Conservation (phyloP, 768 basidiomycete species). For the Pleurotus giganteus region DNA sequence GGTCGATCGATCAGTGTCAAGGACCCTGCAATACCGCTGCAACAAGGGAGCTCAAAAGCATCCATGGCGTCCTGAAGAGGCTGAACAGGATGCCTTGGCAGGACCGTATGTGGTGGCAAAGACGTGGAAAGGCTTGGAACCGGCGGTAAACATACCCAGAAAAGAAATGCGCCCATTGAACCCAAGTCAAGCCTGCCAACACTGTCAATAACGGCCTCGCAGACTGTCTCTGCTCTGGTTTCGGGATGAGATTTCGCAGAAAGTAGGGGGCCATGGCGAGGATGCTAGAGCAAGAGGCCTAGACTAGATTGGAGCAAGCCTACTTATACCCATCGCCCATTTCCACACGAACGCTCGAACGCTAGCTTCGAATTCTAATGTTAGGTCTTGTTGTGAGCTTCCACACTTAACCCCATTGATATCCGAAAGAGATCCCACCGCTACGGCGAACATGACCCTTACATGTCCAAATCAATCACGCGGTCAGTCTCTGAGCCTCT, state of each 20-base stretch:
- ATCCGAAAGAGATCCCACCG: not conserved
- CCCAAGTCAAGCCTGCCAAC: constrained; percentile 40
- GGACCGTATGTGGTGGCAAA: constrained; percentile 8
- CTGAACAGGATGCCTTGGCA: constrained; percentile 6
- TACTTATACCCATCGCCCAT: constrained; percentile 3
- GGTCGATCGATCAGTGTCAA: not conserved
- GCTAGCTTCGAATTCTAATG: not conserved
- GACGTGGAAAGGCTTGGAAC: constrained; percentile 1
- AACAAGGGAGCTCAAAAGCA: not conserved
- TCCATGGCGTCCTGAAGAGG: not conserved
- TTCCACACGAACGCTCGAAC: not conserved
- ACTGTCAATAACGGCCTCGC: constrained; percentile 42
- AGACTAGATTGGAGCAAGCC: not conserved
- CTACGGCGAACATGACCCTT: not conserved
- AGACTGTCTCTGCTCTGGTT: constrained; percentile 35
- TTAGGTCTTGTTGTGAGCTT: not conserved
- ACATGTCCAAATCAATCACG: not conserved
- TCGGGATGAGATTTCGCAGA: constrained; percentile 46
- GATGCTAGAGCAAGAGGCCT: not conserved
- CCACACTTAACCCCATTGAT: not conserved
- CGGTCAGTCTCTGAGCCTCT: not conserved
- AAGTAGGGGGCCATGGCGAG: constrained; percentile 48
- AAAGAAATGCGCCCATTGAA: constrained; percentile 60
- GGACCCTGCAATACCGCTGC: not conserved
- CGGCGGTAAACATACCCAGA: constrained; percentile 45